Evolutionary conservation across 306 rosid genomes (phyloP), one percentile per base, ranked within the genome.

Genomic region (Vigna radiata): DNA sequence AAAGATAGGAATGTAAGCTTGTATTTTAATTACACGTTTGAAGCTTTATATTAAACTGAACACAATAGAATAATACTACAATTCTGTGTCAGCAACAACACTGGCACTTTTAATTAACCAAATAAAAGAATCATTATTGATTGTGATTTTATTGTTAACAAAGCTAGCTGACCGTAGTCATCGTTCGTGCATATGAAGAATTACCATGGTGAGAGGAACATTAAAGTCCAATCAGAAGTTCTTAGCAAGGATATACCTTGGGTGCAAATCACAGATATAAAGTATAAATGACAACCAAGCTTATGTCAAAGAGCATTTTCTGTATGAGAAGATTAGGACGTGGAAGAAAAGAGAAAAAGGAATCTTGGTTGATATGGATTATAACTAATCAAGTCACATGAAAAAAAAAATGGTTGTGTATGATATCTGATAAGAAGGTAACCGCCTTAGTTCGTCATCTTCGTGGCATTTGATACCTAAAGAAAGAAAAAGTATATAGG

Each of bases 371-470:
- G 41, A 25, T 25, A 4, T 55, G 61, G 25, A 21, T 10, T 23
- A 25, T 25, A 21, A 16, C 62, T 39, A 46, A 14, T 23, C 12
- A 68, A 64, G 12, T 5, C 58, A 36, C 50, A 23, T 68, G 66
- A 49, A 67, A 67, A 67, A 67, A 72, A 11, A 44, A 2, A 49
- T 11, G 75, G 41, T 29, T 7, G 29, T 18, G 8, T 70, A 39
- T 72, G 44, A 31, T 36, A 73, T 73, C 46, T 37, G 37, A 36
- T 18, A 4, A 49, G 25, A 13, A 29, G 16, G 4, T 54, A 55
- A 39, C 37, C 54, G 12, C 9, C 77, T 70, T 11, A 31, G 39
- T 49, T 50, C 10, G n/a, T 70, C 62, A 14, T 72, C 54, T 19
- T 72, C 67, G 39, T 4, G 6, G 25, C 53, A 72, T 37, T 37